Evolutionary conservation across 345 rosid genomes (phyloP), one percentile per base, ranked within the genome.

Genomic region (Dovyalis caffra): DNA sequence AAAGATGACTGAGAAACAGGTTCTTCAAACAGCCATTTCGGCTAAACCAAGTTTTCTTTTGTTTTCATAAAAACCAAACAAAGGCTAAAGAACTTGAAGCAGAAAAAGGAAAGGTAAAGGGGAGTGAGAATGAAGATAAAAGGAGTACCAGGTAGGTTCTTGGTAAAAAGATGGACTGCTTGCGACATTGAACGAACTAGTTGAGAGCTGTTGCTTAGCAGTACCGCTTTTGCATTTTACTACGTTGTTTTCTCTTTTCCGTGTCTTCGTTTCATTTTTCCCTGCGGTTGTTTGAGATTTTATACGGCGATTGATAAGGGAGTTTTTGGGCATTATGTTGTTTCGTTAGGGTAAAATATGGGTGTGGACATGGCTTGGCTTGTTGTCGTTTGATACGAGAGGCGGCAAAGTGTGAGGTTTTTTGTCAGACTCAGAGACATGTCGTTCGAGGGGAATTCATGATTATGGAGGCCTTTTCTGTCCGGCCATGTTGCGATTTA

Each of bases 131-230:
- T 16, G 10, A 40, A 47, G 25, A 35, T 32, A 32, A 23, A 25
- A n/a, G n/a, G 29, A 18, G 20, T 64, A 82, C 87, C 87, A 56
- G 82, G 75, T 31, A 78, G 23, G 45, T 56, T 79, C 15, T 75
- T 75, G 25, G 84, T 43, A 26, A 76, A 7, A 62, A 77, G 78
- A 80, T 80, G 80, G 51, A 69, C 66, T 14, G 87, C 61, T 61
- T 77, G 82, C 61, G 78, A 72, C 85, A 85, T 85, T 60, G 58
- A 53, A 56, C 31, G 37, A 26, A 5, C 35, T 28, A 26, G 35
- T 29, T 31, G 16, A 4, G 51, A 56, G 71, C 49, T 61, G n/a
- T 16, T 7, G 28, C 33, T 2, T 6, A 21, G 21, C n/a, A 66
- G 23, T 49, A 53, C 38, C 51, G 80, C 45, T 32, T 70, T 70